Base-by-base conservation (phyloP, 1,284 basidiomycete genomes). In the Waitea zeae region DNA sequence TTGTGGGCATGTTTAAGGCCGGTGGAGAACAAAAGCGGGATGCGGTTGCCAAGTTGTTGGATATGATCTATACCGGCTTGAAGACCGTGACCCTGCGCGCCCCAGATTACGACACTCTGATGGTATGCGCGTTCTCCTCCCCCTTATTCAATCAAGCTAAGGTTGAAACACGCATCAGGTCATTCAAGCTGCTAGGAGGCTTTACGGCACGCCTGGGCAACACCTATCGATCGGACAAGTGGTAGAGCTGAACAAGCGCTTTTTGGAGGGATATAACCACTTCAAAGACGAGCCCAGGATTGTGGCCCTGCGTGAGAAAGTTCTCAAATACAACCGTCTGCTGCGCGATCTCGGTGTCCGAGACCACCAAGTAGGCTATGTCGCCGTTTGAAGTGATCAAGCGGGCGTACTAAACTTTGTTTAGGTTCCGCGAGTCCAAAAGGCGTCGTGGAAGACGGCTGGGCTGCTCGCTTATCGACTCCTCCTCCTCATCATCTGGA, bases 41-140 rank as follows among this genome's bases (percentile, higher is more conserved):
- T 46, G 93, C 95, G 1, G 88, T 93, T 31, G 67, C 76, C 6
- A 82, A 86, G 50, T 74, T 97, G 46, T 67, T 99, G 43, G 84
- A 96, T 46, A 62, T 95, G 38, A 82, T 96, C 39, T 96, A 95
- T 49, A 87, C 97, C 49, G 86, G 76, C n/a, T 62, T 99, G 45
- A 96, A 97, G 59, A 92, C 89, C 1, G 95, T 98, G 30, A 99
- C 95, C 1, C 72, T 98, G 30, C 68, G 92, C 37, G 89, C 93
- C 6, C 90, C 95, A 1, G 95, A 99, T 56, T 98, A 86, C 54
- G 95, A 99, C 46, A 98, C 95, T 1, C 66, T 99, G 38, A 95
- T 97, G 90, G 90, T 83, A 44, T 39, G 64, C 49, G 9, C 24
- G 7, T 36, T 38, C 34, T 18, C 30, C 24, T 26, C n/a, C 18